Percentiles rank a stretch among this genome's conserved stretches.
Evolutionary conservation across 179 eudicot genomes (phyloP).

Genomic region (Carnegiea gigantea): DNA sequence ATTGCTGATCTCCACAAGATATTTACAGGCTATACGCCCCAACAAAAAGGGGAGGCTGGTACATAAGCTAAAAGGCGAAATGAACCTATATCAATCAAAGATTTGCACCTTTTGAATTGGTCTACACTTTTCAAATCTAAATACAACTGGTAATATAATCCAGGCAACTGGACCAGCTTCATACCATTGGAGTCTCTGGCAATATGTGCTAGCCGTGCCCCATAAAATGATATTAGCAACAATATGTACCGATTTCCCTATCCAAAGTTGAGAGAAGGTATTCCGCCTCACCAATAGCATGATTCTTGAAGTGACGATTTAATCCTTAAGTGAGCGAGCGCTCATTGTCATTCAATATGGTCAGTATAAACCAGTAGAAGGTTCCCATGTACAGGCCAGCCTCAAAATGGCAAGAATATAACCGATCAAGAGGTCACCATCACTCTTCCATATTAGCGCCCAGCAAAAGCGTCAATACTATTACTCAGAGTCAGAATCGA

Average conservation of each 20-base stretch:
- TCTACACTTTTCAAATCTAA: slow-evolving; percentile 7
- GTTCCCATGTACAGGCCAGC: slow-evolving; percentile 22
- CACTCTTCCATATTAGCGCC: slow-evolving; percentile 3
- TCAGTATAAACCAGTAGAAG: slow-evolving; percentile 13
- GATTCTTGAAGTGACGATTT: not conserved
- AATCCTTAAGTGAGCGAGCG: slow-evolving; percentile 7
- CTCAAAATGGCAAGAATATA: slow-evolving; percentile 11
- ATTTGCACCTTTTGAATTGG: slow-evolving; percentile 1
- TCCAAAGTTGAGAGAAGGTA: slow-evolving; percentile 15
- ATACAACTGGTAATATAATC: too few relatives aligned
- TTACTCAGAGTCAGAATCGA: slow-evolving; percentile 53
- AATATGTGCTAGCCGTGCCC: slow-evolving; percentile 18
- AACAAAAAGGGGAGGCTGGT: slow-evolving; percentile 19
- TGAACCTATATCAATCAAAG: too few relatives aligned
- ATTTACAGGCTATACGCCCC: slow-evolving; percentile 29
- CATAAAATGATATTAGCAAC: slow-evolving; percentile 23
- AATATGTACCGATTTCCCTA: slow-evolving; percentile 22
- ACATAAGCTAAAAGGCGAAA: too few relatives aligned
- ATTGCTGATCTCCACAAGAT: slow-evolving; percentile 20
- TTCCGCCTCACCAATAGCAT: slow-evolving; percentile 23
- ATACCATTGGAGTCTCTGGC: too few relatives aligned
- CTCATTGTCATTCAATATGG: slow-evolving; percentile 15
- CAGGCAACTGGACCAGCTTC: too few relatives aligned
- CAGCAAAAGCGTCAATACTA: slow-evolving; percentile 5
- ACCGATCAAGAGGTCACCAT: slow-evolving; percentile 1